Conservation (phyloP, 176 grass and related monocot species). For the Melocanna baccifera region DNA sequence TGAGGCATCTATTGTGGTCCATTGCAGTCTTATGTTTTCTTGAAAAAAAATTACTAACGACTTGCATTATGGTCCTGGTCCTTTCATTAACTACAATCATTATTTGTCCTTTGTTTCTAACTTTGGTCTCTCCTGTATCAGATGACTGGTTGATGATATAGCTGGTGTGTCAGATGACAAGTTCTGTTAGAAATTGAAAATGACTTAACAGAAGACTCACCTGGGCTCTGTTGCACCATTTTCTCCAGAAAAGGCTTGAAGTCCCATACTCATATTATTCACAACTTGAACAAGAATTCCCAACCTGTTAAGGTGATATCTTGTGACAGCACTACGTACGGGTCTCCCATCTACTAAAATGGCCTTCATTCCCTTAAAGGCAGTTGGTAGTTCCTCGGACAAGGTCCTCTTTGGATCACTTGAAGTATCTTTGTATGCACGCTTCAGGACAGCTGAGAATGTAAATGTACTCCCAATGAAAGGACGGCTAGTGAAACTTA, state of each 20-base stretch:
- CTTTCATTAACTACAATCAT: background rate
- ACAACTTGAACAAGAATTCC: slow-evolving; percentile 67
- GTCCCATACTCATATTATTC: slow-evolving; percentile 46
- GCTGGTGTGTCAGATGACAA: background rate
- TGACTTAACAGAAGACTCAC: slow-evolving; percentile 42
- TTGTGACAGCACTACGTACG: slow-evolving; percentile 74
- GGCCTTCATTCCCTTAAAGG: slow-evolving; percentile 73
- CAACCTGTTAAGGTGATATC: slow-evolving; percentile 84
- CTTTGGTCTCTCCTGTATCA: background rate
- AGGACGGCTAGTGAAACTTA: slow-evolving; percentile 76
- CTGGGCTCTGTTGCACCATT: slow-evolving; percentile 35
- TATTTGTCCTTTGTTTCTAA: background rate
- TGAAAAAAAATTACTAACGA: background rate
- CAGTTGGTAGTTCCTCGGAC: slow-evolving; percentile 53
- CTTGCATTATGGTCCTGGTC: background rate
- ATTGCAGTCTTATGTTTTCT: background rate
- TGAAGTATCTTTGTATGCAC: slow-evolving; percentile 38
- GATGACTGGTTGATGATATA: background rate
- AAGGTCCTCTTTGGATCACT: slow-evolving; percentile 49
- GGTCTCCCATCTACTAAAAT: slow-evolving; percentile 71
- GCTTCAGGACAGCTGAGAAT: slow-evolving; percentile 62
- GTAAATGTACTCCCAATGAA: slow-evolving; percentile 87
- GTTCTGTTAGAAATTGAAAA: slow-evolving; percentile 21
- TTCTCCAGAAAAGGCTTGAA: slow-evolving; percentile 60
- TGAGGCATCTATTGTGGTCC: background rate